These are phyloP conservation scores for Acanthochlamys bracteata DNA, from an alignment of 106 monocot species.

Conservation along the genomic window DNA sequence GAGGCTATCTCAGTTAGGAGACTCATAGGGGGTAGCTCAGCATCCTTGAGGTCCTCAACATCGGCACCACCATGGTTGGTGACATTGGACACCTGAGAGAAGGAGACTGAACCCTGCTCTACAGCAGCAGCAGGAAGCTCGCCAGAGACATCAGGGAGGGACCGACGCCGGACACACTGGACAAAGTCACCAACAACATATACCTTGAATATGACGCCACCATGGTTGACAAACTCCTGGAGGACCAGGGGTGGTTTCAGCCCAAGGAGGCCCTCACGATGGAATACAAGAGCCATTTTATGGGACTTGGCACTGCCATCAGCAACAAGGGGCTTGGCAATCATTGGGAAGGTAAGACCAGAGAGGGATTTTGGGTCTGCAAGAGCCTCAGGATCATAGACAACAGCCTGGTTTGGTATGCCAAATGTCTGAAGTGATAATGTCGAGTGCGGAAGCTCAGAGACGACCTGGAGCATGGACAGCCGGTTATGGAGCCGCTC, in stretches of 20 bases:
- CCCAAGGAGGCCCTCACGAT: constrained; percentile 25
- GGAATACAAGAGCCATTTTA: constrained; percentile 49
- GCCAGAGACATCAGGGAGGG: constrained; percentile 49
- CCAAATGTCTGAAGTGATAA: constrained; percentile 27
- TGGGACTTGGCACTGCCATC: constrained; percentile 55
- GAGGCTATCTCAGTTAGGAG: constrained; percentile 39
- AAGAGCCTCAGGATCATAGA: constrained; percentile 26
- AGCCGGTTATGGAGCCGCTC: constrained; percentile 45
- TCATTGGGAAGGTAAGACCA: constrained; percentile 36
- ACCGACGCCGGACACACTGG: constrained; percentile 56
- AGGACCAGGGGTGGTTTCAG: constrained; percentile 51
- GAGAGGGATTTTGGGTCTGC: constrained; percentile 17
- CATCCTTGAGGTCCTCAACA: constrained; percentile 18
- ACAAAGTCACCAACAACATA: constrained; percentile 58
- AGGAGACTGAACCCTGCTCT: background rate
- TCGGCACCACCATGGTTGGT: background rate
- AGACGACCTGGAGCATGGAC: constrained; percentile 52
- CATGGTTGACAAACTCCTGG: constrained; percentile 68
- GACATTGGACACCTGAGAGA: background rate
- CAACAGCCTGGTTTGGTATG: constrained; percentile 35
- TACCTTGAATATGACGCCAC: constrained; percentile 63
- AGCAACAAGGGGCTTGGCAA: constrained; percentile 54
- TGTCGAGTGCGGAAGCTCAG: constrained; percentile 24
- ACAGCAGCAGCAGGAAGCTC: constrained; percentile 8
- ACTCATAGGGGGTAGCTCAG: constrained; percentile 34